Evolutionary conservation across 257 asterid species (phyloP), one percentile per base, ranked within the genome.

Genomic region (Gynochthodes officinalis): DNA sequence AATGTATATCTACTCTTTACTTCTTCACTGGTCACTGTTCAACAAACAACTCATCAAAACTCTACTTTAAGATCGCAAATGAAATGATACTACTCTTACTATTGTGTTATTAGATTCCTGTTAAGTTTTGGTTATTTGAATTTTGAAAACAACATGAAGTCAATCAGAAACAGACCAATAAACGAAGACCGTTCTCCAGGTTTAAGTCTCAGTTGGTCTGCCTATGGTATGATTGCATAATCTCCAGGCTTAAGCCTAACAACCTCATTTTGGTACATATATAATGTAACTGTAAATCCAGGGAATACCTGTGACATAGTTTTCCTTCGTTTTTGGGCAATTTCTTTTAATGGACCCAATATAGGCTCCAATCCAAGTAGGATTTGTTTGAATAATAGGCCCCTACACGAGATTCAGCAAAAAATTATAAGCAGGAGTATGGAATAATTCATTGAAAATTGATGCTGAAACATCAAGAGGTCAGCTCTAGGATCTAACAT

Each of bases 361-460:
- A 94, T 86, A 59, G 97, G 99, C 79, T 87, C 77, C 49, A 94
- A 85, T n/a, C 97, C 97, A 13, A 97, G 99, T 69, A 94, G 78
- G 76, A 94, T 86, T 86, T 89, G 96, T 64, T 88, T 79, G 77
- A 94, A 94, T 14, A 94, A 79, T 72, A 89, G 67, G 63, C 97
- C 93, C 88, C 97, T 91, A 66, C 18, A 78, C 19, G 40, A 75
- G 73, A 44, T 16, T 52, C 69, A 77, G 50, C 69, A n/a, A 65
- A 21, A 50, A 54, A 42, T n/a, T 35, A 23, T 67, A 42, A 67
- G 71, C 8, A 19, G 9, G 4, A 50, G 77, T 23, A 70, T 35
- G 70, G n/a, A n/a, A n/a, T n/a, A 50, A 59, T 35, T 3, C 18
- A 13, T 19, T 15, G 40, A 58, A 60, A 58, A 9, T 8, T n/a